Conservation (phyloP, 352 stramenopile genomes). For the Synura sp. region DNA sequence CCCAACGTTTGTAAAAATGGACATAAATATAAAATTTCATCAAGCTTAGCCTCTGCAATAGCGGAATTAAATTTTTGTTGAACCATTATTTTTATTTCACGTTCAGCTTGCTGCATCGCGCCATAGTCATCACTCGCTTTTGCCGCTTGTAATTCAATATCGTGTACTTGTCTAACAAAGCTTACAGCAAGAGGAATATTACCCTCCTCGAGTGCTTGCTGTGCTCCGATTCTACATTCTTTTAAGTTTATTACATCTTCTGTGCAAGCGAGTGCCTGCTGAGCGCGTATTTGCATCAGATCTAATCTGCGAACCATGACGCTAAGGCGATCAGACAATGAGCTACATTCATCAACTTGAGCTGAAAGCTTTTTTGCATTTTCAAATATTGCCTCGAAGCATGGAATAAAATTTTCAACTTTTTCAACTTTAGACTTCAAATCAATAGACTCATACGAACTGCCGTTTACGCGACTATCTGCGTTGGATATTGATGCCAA, state of each 20-base stretch:
- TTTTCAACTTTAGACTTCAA: neutral
- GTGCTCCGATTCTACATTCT: neutral
- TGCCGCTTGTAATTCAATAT: conserved; percentile 15
- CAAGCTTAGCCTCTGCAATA: neutral
- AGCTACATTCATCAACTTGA: conserved; percentile 30
- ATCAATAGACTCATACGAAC: neutral
- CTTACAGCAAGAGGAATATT: conserved; percentile 11
- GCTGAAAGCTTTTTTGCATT: conserved; percentile 20
- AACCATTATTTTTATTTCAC: conserved; percentile 18
- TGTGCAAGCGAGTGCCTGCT: neutral
- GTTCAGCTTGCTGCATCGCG: neutral
- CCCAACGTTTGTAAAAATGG: conserved; percentile 35
- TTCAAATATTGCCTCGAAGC: neutral
- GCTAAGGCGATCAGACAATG: conserved; percentile 38
- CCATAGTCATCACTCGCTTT: conserved; percentile 32
- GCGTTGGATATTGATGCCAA: too few species aligned
- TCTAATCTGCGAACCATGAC: conserved; percentile 6
- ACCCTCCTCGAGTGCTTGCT: neutral
- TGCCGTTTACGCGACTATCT: too few species aligned
- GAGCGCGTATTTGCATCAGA: conserved; percentile 19
- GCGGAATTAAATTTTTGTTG: neutral
- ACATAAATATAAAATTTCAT: conserved; percentile 1
- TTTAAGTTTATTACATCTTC: conserved; percentile 42
- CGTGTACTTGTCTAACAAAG: conserved; percentile 18
- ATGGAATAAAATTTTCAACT: neutral